phyloP scores from a whole-genome alignment of 306 rosid species.

The Vigna nakashimae region DNA sequence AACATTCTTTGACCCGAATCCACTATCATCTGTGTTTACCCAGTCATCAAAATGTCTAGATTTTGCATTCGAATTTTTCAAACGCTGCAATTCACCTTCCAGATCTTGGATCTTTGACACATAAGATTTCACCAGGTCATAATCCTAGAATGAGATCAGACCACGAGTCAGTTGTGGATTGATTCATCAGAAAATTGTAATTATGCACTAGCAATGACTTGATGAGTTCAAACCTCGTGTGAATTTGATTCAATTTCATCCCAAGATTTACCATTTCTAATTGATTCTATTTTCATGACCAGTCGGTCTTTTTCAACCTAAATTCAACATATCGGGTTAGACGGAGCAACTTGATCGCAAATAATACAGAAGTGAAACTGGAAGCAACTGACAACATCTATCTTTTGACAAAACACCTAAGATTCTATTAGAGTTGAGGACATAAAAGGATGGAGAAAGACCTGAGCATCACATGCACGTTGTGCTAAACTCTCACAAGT shows the following conservation, averaged over 20 bases:
- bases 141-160: slow-evolving; percentile 62
- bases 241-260: slow-evolving; percentile 82
- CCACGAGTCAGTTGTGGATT: slow-evolving; percentile 16
- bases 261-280: slow-evolving; percentile 89
- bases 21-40: slow-evolving; percentile 68
- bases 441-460: slow-evolving; percentile 35
- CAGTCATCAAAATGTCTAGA: slow-evolving; percentile 58
- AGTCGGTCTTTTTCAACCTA: slow-evolving; percentile 92
- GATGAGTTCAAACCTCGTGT: slow-evolving; percentile 63
- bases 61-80: slow-evolving; percentile 56
- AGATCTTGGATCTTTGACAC: slow-evolving; percentile 82
- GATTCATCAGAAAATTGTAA: slow-evolving; percentile 6
- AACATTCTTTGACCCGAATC: slow-evolving; percentile 56
- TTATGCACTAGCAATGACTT: slow-evolving; percentile 7
- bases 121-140: slow-evolving; percentile 72
- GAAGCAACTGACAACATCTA: slow-evolving; percentile 39
- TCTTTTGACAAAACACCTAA: not conserved
- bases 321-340: slow-evolving; percentile 34
- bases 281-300: slow-evolving; percentile 74
- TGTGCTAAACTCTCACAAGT: slow-evolving; percentile 48
- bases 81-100: slow-evolving; percentile 67
- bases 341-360: slow-evolving; percentile 22
- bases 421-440: slow-evolving; percentile 30
- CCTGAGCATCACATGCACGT: slow-evolving; percentile 57
- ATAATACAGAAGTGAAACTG: not conserved